Evolutionary conservation across 441 rosid species (phyloP).

Genomic region (Adansonia madagascariensis): DNA sequence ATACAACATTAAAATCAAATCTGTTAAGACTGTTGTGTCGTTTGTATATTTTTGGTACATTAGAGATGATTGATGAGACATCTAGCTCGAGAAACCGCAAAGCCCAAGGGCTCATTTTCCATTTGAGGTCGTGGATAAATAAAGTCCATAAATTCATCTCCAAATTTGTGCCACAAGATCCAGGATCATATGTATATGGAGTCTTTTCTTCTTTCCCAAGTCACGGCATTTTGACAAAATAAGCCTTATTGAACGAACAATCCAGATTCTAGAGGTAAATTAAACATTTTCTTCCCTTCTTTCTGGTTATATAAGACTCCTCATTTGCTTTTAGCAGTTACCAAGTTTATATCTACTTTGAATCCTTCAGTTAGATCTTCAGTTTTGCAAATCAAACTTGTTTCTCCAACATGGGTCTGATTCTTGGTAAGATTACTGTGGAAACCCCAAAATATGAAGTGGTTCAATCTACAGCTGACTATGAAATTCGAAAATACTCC

Average conservation of each 20-base stretch:
- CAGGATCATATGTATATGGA: no score
- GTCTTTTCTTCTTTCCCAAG: slow-evolving; percentile 24
- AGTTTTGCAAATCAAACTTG: neutral
- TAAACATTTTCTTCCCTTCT: neutral
- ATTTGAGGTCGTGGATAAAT: slow-evolving; percentile 41
- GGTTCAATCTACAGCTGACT: slow-evolving; percentile 46
- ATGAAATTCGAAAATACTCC: slow-evolving; percentile 78
- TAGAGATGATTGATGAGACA: neutral
- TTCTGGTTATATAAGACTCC: neutral
- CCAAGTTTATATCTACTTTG: neutral
- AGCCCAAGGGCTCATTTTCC: neutral
- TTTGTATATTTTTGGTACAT: neutral
- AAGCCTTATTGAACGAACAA: slow-evolving; percentile 1
- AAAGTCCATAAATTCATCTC: slow-evolving; percentile 26
- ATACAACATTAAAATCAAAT: neutral
- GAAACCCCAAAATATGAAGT: slow-evolving; percentile 25
- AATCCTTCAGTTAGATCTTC: slow-evolving; percentile 7
- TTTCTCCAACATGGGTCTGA: slow-evolving; percentile 20
- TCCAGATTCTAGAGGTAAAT: neutral
- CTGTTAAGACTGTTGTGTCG: neutral
- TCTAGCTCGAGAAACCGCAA: neutral
- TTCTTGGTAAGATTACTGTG: slow-evolving; percentile 14
- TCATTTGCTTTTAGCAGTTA: neutral
- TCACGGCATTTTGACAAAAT: neutral
- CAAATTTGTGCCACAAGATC: slow-evolving; percentile 30